These are phyloP conservation scores for Liriodendron chinense DNA, from an alignment of 164 flowering plant genomes.

Conservation along the genomic window DNA sequence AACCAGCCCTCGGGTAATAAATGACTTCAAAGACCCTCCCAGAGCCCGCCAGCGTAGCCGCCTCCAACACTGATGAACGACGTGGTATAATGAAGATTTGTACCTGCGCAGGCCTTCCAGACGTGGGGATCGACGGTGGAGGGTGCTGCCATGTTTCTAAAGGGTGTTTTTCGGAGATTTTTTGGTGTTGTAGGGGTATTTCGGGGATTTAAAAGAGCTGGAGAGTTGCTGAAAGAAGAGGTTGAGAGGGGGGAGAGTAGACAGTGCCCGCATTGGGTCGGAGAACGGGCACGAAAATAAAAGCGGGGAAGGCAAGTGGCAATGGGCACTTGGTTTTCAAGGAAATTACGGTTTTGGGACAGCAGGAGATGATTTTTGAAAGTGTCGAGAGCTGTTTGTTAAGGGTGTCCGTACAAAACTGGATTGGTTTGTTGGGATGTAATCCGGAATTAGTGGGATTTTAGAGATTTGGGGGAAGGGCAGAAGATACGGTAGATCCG, in stretches of 20 bases:
- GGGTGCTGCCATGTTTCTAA: neutral
- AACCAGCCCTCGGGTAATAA: conserved; percentile 58
- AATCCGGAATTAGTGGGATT: neutral
- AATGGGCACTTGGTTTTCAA: neutral
- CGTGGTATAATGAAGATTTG: too few species aligned
- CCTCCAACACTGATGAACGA: conserved; percentile 31
- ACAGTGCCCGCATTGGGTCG: conserved; percentile 7
- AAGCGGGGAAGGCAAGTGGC: neutral
- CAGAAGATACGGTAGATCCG: too few species aligned
- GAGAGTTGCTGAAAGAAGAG: neutral
- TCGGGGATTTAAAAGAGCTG: neutral
- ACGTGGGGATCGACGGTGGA: conserved; percentile 30
- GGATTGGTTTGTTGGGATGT: neutral
- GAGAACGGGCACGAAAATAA: conserved; percentile 4
- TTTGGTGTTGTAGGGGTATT: neutral
- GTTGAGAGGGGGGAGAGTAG: neutral
- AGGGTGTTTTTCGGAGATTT: neutral
- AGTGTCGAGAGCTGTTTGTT: neutral
- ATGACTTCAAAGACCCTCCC: conserved; percentile 52
- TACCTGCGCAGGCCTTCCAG: conserved; percentile 83
- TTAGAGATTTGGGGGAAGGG: neutral
- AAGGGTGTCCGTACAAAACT: neutral
- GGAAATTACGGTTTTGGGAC: neutral
- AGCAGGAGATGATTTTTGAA: neutral
- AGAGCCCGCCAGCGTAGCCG: conserved; percentile 32